Base-by-base conservation (phyloP, 73 alveolate species). In the Blepharisma stoltei region DNA sequence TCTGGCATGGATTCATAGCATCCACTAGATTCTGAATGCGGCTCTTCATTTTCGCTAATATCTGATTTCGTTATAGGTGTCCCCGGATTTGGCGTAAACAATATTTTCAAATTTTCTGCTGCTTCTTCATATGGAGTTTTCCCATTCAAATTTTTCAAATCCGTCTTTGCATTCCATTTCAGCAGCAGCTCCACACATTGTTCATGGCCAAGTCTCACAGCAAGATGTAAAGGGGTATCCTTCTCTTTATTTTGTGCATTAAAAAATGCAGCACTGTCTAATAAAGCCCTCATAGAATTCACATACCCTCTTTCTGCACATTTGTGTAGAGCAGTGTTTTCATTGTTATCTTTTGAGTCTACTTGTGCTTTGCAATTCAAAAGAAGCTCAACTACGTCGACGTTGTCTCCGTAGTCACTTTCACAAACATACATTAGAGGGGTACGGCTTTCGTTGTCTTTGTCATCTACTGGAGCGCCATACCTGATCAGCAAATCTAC, bases 361-460 rank as follows among this genome's bases (percentile, higher is more conserved):
- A 83, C 86, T 23, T 83, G 81, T 27, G 90, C 90, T 53, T 78
- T 53, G 45, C 66, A 66, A 5, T 67, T 67, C 20, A 83, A 68
- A 45, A 83, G 79, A 20, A 27, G 46, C 69, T 43, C 45, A 7
- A 83, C 86, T 14, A 83, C 86, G 67, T 83, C 90, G 7, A 53
- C 78, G 32, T 83, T 83, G 65, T 83, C 85, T 7, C 76, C 90
- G 55, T 78, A 47, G 23, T 38, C 38, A 6, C 82, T 55, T 38
- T 83, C 90, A 21, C 77, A 7, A 44, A 83, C 86, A 68, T 67
- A 83, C 76, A 83, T 7, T 6, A 83, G 75, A 27, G 90, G 81
- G n/a, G 86, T 55, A 3, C 86, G 37, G 23, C 0, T 9, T 45
- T 78, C 53, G 23, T 73, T 78, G 55, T 78, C 90, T 44, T 52